These are phyloP conservation scores for Bjerkandera adusta DNA, from an alignment of 1,284 basidiomycete species.

Conservation along the genomic window DNA sequence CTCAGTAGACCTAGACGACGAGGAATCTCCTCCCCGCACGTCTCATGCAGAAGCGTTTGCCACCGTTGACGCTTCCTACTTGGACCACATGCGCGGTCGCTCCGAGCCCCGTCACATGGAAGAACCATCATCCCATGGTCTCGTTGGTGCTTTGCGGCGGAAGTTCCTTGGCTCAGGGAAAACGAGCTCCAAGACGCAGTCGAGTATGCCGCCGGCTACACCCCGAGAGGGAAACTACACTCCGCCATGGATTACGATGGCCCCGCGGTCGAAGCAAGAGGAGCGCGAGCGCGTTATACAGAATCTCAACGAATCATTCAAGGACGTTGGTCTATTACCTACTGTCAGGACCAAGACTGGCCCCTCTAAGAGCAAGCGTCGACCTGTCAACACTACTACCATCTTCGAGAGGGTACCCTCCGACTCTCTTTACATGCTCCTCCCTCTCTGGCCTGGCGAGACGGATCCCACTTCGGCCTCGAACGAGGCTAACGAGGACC, in stretches of 20 bases:
- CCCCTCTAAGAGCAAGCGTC: conserved; percentile 32
- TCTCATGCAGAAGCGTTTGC: conserved; percentile 74
- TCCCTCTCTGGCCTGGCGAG: conserved; percentile 80
- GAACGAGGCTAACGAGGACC: conserved; percentile 26
- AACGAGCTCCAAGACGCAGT: conserved; percentile 17
- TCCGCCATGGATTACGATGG: conserved; percentile 70
- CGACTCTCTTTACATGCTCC: conserved; percentile 73
- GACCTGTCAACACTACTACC: conserved; percentile 31
- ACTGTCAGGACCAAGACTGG: conserved; percentile 35
- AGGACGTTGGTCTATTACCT: conserved; percentile 74
- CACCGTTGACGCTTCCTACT: conserved; percentile 58
- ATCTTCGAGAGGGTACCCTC: conserved; percentile 63
- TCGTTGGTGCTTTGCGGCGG: conserved; percentile 22
- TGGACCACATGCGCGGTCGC: conserved; percentile 47
- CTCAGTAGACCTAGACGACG: conserved; percentile 36
- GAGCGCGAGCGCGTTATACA: conserved; percentile 64
- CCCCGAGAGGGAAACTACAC: conserved; percentile 28
- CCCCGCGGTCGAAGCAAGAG: conserved; percentile 61
- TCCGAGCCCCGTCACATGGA: conserved; percentile 25
- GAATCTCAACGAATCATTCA: conserved; percentile 70
- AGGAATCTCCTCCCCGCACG: conserved; percentile 46
- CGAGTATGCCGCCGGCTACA: conserved; percentile 17
- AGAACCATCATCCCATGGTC: conserved; percentile 19
- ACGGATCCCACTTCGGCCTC: conserved; percentile 45
- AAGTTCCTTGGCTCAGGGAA: conserved; percentile 26